phyloP scores from a whole-genome alignment of 371 early-diverging fungal species.

The Lichtheimia ramosa region DNA sequence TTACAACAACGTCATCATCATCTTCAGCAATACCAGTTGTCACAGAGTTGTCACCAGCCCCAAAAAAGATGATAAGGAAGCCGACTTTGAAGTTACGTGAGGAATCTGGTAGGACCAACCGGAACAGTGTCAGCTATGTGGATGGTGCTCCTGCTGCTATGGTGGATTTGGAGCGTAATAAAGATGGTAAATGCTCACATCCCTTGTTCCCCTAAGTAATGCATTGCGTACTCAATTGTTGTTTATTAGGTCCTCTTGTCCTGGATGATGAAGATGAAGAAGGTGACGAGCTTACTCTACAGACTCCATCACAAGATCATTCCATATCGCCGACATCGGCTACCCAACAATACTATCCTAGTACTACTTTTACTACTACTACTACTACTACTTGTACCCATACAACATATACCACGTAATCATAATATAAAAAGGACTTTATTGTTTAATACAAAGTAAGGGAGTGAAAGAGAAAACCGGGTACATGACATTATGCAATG shows the following conservation, averaged over 20 bases:
- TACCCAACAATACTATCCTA: no score
- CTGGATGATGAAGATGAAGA: slow-evolving; percentile 46
- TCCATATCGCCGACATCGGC: no score
- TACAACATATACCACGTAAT: no score
- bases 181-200: slow-evolving; percentile 34
- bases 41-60: background rate
- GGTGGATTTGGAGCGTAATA: slow-evolving; percentile 36
- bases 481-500: no score
- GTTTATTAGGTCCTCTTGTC: slow-evolving; percentile 38
- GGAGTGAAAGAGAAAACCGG: no score
- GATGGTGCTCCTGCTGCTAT: slow-evolving; percentile 46
- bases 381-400: no score
- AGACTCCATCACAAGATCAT: no score
- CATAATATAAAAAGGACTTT: no score
- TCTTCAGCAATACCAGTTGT: background rate
- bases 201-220: background rate
- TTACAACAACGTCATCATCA: background rate
- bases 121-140: slow-evolving; percentile 48
- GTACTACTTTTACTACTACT: no score
- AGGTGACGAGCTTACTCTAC: slow-evolving; percentile 3
- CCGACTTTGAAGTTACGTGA: slow-evolving; percentile 16
- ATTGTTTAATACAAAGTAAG: no score
- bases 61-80: background rate
- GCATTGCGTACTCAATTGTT: slow-evolving; percentile 7
- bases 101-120: slow-evolving; percentile 25